Evolutionary conservation across 2,329 filamentous ascomycete species (phyloP), one percentile per base, ranked within the genome.

Genomic region (Sclerotinia subarctica): DNA sequence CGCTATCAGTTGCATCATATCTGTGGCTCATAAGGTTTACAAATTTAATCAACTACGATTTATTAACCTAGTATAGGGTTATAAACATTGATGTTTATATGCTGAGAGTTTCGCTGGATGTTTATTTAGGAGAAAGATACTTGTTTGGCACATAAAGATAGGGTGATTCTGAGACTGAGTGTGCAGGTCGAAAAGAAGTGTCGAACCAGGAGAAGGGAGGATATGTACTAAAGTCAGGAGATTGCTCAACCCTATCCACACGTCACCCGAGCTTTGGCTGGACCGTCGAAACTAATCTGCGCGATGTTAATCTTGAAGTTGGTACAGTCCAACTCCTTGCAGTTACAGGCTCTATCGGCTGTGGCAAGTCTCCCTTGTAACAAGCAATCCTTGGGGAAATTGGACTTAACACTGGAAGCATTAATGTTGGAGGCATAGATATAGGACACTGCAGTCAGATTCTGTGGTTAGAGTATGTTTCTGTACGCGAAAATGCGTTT

Each of bases 381-480:
- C 77, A 77, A 57, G 74, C 76, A 8, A 42, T 80, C 8, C 73
- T 80, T 15, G 77, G 77, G 0, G 77, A 80, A 56, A 73, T 70
- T 5, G 64, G 70, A 8, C 68, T 69, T 5, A 65, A 68, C 6
- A 60, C 73, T 58, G 74, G 74, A 1, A 72, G 72, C 47, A 69
- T 76, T 5, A 72, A 72, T 38, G 29, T 8, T 38, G 21, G 29
- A 24, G 29, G 21, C 11, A 17, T 56, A n/a, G 79, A 7, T 79
- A 78, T 54, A 10, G 52, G 52, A 0, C 83, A 80, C 69, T 82
- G 80, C 67, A 78, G 79, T 58, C 82, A 84, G 67, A 75, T 73
- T 0, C 78, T 81, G 0, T 84, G 81, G 80, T 75, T 82, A 2
- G 75, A 76, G 6, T 83, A 83, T 68, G 76, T 72, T 2, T 79